These are phyloP conservation scores for Monilinia laxa DNA, from an alignment of 2,329 filamentous ascomycete species.

Conservation along the genomic window DNA sequence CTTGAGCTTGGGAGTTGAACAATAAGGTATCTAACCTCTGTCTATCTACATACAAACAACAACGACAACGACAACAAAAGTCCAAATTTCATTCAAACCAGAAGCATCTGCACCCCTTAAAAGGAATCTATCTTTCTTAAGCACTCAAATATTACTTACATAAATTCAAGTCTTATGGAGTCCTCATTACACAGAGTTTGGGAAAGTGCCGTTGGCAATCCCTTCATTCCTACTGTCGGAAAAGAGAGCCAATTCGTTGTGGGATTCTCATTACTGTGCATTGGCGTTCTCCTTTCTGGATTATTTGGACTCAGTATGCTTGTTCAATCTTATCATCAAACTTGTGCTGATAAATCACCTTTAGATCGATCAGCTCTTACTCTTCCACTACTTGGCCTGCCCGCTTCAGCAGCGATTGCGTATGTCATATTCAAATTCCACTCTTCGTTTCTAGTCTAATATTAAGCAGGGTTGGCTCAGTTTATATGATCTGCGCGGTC, in stretches of 20 bases:
- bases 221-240: slow-evolving; percentile 75
- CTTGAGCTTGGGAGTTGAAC: slow-evolving; percentile 13
- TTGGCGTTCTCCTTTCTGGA: slow-evolving; percentile 71
- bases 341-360: slow-evolving; percentile 27
- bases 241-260: slow-evolving; percentile 84
- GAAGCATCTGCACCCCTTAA: not conserved
- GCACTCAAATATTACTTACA: slow-evolving; percentile 1
- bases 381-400: slow-evolving; percentile 75
- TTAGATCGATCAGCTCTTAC: slow-evolving; percentile 79
- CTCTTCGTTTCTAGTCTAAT: slow-evolving; percentile 26
- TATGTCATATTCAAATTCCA: slow-evolving; percentile 52
- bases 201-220: slow-evolving; percentile 86
- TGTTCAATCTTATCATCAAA: not conserved
- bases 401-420: slow-evolving; percentile 87
- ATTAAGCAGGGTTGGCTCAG: slow-evolving; percentile 73
- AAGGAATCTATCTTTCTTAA: not conserved
- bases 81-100: not conserved
- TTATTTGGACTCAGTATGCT: slow-evolving; percentile 81
- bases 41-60: not conserved
- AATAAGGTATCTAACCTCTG: not conserved
- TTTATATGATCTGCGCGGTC: slow-evolving; percentile 98
- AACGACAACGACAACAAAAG: not conserved
- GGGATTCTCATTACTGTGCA: slow-evolving; percentile 71
- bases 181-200: slow-evolving; percentile 84
- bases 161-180: slow-evolving; percentile 59